Conservation (phyloP, 106 monocot genomes). For the Gastrodia elata region DNA sequence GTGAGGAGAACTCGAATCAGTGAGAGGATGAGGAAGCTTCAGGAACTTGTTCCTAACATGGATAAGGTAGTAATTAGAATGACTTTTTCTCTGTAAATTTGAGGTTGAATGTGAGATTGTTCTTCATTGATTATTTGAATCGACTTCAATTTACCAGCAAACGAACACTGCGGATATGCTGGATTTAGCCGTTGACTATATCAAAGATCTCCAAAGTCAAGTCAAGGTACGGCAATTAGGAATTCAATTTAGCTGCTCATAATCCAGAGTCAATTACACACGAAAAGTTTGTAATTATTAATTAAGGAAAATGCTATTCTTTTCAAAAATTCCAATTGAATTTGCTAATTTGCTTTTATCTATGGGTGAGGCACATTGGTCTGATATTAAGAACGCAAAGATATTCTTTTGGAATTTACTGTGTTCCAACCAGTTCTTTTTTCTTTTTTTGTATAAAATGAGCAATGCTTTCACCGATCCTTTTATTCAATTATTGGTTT, state of each 20-base stretch:
- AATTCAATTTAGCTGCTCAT: not conserved
- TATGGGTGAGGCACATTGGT: too few species aligned
- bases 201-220: constrained; percentile 79
- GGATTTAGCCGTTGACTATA: constrained; percentile 85
- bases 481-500: too few species aligned
- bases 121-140: not conserved
- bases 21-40: constrained; percentile 91
- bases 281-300: too few species aligned
- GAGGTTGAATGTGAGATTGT: not conserved
- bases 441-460: too few species aligned
- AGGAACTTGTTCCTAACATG: constrained; percentile 98
- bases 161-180: constrained; percentile 92
- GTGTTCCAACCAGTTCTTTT: too few species aligned
- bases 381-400: too few species aligned
- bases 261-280: not conserved
- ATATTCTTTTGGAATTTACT: too few species aligned
- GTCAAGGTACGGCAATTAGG: constrained; percentile 47
- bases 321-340: too few species aligned
- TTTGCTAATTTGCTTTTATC: too few species aligned
- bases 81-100: not conserved
- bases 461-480: too few species aligned
- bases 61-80: constrained; percentile 64
- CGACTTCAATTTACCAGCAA: constrained; percentile 39
- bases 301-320: too few species aligned
- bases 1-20: constrained; percentile 90